Conservation (phyloP, 2,329 filamentous ascomycete species). For the Iodosphaeria phyllophila region DNA sequence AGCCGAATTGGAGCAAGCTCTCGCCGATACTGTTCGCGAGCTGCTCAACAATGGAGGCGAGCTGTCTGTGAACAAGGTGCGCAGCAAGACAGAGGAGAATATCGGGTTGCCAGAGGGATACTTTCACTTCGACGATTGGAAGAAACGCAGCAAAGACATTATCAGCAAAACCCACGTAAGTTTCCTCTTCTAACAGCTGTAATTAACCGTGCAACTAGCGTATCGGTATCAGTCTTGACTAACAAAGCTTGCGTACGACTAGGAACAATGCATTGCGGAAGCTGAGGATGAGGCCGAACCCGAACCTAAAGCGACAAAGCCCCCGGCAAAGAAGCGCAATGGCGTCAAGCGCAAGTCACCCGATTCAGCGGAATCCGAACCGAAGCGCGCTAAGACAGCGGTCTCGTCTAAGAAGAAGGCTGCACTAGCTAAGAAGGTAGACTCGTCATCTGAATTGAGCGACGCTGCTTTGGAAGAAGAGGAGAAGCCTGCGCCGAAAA, state of each 20-base stretch:
- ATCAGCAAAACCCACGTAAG: slow-evolving; percentile 19
- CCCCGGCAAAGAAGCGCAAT: slow-evolving; percentile 9
- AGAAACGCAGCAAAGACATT: slow-evolving; percentile 35
- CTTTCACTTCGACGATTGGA: slow-evolving; percentile 31
- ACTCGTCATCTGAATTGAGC: slow-evolving; percentile 10
- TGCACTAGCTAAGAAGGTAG: slow-evolving; percentile 1
- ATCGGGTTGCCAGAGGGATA: slow-evolving; percentile 30
- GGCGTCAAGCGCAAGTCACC: slow-evolving; percentile 12
- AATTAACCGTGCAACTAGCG: no score
- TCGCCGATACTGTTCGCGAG: slow-evolving; percentile 25
- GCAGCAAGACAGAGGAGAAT: slow-evolving; percentile 29
- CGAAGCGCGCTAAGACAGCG: slow-evolving; percentile 11
- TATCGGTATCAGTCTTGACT: no score
- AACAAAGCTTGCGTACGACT: no score
- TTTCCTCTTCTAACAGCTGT: neutral
- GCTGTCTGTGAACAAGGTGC: slow-evolving; percentile 37
- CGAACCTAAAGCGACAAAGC: slow-evolving; percentile 2
- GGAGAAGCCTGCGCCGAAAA: slow-evolving; percentile 2
- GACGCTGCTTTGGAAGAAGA: slow-evolving; percentile 7
- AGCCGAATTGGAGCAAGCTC: slow-evolving; percentile 24
- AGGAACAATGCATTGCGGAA: slow-evolving; percentile 3
- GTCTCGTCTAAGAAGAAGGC: slow-evolving; percentile 6
- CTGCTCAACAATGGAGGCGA: slow-evolving; percentile 25
- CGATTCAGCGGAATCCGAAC: slow-evolving; percentile 17
- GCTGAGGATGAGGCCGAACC: slow-evolving; percentile 5